phyloP scores from a whole-genome alignment of 306 rosid genomes.

The Pyrus betulifolia region DNA sequence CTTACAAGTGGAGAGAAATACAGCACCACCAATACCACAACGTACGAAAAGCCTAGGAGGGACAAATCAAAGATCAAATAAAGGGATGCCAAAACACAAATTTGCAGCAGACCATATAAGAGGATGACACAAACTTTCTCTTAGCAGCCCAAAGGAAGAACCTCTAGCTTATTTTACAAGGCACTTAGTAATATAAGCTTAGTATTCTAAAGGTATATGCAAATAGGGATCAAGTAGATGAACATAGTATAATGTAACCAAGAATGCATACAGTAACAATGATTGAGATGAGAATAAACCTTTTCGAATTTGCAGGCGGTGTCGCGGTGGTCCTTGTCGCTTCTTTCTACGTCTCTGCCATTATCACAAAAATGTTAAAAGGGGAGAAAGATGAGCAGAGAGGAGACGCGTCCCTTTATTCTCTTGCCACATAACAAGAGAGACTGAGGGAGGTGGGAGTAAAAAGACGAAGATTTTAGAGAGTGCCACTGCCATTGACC shows the following conservation, averaged over 20 bases:
- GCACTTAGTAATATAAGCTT: neutral
- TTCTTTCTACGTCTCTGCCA: constrained; percentile 12
- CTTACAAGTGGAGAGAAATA: too few species aligned
- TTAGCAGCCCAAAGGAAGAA: neutral
- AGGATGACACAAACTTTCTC: neutral
- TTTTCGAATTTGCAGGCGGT: neutral
- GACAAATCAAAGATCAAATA: neutral
- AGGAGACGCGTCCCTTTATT: constrained; percentile 24
- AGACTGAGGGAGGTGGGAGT: neutral
- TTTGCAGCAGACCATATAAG: neutral
- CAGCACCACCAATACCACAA: neutral
- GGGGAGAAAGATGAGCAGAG: neutral
- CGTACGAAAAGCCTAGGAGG: neutral
- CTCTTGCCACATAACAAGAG: constrained; percentile 7
- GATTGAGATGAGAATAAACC: constrained; percentile 21
- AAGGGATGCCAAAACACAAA: neutral
- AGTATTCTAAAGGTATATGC: neutral
- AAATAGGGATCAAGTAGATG: neutral
- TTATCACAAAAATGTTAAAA: neutral
- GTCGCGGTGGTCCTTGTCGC: constrained; percentile 4
- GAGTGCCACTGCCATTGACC: neutral
- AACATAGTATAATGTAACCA: neutral
- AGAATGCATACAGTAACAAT: neutral
- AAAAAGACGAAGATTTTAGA: neutral
- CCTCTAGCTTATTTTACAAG: neutral